These are phyloP conservation scores for Lodderomyces metapsilosis DNA, from an alignment of 1,139 yeast genomes.

Conservation along the genomic window DNA sequence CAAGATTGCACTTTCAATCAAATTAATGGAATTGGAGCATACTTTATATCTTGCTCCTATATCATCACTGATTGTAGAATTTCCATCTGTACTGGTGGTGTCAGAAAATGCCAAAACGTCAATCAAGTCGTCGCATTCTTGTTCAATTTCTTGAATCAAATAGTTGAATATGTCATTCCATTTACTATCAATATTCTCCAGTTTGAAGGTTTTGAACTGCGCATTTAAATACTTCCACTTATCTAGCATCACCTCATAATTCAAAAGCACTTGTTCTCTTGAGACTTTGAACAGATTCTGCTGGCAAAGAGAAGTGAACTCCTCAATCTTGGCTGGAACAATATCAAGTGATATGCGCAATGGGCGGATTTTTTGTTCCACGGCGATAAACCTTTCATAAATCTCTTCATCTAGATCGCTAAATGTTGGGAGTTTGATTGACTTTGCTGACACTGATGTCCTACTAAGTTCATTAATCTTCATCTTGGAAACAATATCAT, in stretches of 20 bases:
- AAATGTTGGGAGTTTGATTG: conserved; percentile 33
- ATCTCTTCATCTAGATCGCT: conserved; percentile 27
- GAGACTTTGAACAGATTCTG: conserved; percentile 27
- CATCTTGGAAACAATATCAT: conserved; percentile 40
- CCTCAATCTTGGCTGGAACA: conserved; percentile 54
- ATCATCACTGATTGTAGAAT: conserved; percentile 16
- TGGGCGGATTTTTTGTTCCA: conserved; percentile 44
- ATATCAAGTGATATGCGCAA: conserved; percentile 59
- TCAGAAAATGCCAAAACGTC: conserved; percentile 21
- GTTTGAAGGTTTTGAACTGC: conserved; percentile 40
- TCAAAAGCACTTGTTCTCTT: conserved; percentile 32
- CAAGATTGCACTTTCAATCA: conserved; percentile 32
- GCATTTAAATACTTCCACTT: conserved; percentile 40
- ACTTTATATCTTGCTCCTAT: conserved; percentile 26
- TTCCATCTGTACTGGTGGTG: conserved; percentile 5
- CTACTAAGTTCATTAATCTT: conserved; percentile 25
- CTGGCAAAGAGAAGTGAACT: conserved; percentile 32
- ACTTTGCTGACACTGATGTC: conserved; percentile 18
- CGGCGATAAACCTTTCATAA: conserved; percentile 28
- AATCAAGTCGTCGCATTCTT: conserved; percentile 26
- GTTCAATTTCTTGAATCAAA: conserved; percentile 38
- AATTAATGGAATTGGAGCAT: conserved; percentile 33
- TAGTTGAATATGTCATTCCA: conserved; percentile 55
- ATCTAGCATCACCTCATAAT: conserved; percentile 38
- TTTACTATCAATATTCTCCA: conserved; percentile 48